These are phyloP conservation scores for Skeletonema costatum DNA, from an alignment of 108 stramenopile species.

Conservation along the genomic window DNA sequence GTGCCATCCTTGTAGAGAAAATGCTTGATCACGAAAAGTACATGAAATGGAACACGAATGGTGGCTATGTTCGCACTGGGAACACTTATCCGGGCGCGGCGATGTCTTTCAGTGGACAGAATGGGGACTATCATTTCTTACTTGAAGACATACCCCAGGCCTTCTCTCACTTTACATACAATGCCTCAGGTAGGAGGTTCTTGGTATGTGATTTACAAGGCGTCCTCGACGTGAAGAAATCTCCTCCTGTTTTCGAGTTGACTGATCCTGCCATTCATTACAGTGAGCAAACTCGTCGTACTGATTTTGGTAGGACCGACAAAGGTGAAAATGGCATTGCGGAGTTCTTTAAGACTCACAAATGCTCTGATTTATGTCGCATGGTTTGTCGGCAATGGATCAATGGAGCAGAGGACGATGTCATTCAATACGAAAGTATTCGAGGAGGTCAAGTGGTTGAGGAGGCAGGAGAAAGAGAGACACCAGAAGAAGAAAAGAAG, in stretches of 20 bases:
- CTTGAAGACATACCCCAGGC: slow-evolving; percentile 51
- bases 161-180: slow-evolving; percentile 58
- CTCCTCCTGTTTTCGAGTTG: slow-evolving; percentile 43
- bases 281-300: slow-evolving; percentile 14
- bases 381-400: slow-evolving; percentile 44
- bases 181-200: slow-evolving; percentile 30
- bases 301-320: slow-evolving; percentile 55
- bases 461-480: not conserved
- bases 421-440: not conserved
- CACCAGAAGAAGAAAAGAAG: not conserved
- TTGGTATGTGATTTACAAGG: slow-evolving; percentile 64
- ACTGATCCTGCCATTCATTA: slow-evolving; percentile 64
- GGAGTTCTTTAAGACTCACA: slow-evolving; percentile 45
- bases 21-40: slow-evolving; percentile 40
- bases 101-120: not conserved
- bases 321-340: slow-evolving; percentile 49
- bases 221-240: slow-evolving; percentile 14
- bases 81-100: not conserved
- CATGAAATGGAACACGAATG: slow-evolving; percentile 51
- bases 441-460: not conserved
- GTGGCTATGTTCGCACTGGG: slow-evolving; percentile 23
- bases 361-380: slow-evolving; percentile 48
- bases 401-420: slow-evolving; percentile 5
- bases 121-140: not conserved
- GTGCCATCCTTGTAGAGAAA: slow-evolving; percentile 47